These are phyloP conservation scores for Paecilomyces variotii DNA, from an alignment of 2,329 filamentous ascomycete genomes.

Conservation along the genomic window DNA sequence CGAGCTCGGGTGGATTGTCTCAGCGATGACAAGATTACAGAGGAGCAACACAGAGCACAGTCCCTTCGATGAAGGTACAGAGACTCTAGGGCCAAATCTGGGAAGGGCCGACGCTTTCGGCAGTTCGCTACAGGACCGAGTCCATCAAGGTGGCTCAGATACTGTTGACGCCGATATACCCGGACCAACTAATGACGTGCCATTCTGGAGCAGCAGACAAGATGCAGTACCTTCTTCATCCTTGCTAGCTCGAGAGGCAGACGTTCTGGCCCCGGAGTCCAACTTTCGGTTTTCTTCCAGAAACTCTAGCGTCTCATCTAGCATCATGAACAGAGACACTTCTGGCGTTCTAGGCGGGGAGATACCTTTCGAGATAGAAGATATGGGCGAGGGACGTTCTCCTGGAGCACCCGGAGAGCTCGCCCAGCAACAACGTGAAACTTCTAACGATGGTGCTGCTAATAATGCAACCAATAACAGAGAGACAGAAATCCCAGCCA, in stretches of 20 bases:
- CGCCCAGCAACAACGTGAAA: not conserved
- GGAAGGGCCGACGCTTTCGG: not conserved
- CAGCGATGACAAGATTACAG: slow-evolving; percentile 39
- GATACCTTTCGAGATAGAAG: not conserved
- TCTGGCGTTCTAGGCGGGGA: not conserved
- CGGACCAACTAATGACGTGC: not conserved
- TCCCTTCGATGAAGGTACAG: slow-evolving; percentile 3
- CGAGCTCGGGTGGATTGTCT: slow-evolving; percentile 53
- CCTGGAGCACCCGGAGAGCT: not conserved
- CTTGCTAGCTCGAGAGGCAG: not conserved
- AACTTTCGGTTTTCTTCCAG: not conserved
- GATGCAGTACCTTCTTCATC: not conserved
- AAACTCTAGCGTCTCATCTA: not conserved
- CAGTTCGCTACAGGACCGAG: not conserved
- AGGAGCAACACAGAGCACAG: not conserved
- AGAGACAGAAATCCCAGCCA: not conserved
- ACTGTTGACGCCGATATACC: slow-evolving; percentile 3
- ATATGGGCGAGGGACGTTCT: not conserved
- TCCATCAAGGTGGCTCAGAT: not conserved
- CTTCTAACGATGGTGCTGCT: not conserved
- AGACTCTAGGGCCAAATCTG: not conserved
- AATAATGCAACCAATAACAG: not conserved
- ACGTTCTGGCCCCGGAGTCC: not conserved
- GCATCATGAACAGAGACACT: not conserved
- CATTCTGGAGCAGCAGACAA: not conserved